Conservation (phyloP, 805 yeast genomes). For the Candida namnaoensis region DNA sequence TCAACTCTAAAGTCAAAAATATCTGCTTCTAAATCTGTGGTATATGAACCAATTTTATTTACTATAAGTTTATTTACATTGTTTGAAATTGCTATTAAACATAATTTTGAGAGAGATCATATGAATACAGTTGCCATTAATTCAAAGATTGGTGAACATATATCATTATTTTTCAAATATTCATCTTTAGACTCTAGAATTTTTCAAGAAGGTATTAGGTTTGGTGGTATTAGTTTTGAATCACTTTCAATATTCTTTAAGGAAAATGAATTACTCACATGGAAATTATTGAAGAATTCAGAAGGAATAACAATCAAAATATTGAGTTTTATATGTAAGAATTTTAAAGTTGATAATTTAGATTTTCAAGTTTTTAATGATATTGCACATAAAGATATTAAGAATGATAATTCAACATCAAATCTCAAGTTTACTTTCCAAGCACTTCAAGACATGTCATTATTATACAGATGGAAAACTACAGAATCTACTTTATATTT, state of each 20-base stretch:
- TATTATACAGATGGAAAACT: slow-evolving; percentile 5
- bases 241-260: not conserved
- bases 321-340: slow-evolving; percentile 5
- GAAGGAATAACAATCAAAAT: slow-evolving; percentile 7
- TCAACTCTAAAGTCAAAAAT: not conserved
- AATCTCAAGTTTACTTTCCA: slow-evolving; percentile 4
- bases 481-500: slow-evolving; percentile 6
- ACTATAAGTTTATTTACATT: not conserved
- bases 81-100: not conserved
- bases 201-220: no score
- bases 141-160: not conserved
- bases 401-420: not conserved
- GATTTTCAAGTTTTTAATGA: slow-evolving; percentile 6
- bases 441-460: slow-evolving; percentile 2
- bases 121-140: not conserved
- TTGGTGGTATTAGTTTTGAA: not conserved
- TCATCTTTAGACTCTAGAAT: not conserved
- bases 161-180: no score
- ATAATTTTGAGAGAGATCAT: not conserved
- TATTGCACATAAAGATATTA: slow-evolving; percentile 1
- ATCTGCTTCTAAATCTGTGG: no score
- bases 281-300: slow-evolving; percentile 5
- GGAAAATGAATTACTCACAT: not conserved
- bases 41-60: no score
- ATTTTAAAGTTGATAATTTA: slow-evolving; percentile 1